Evolutionary conservation across 768 basidiomycete genomes (phyloP), one percentile per base, ranked within the genome.

Genomic region (Pleurotus eryngii): DNA sequence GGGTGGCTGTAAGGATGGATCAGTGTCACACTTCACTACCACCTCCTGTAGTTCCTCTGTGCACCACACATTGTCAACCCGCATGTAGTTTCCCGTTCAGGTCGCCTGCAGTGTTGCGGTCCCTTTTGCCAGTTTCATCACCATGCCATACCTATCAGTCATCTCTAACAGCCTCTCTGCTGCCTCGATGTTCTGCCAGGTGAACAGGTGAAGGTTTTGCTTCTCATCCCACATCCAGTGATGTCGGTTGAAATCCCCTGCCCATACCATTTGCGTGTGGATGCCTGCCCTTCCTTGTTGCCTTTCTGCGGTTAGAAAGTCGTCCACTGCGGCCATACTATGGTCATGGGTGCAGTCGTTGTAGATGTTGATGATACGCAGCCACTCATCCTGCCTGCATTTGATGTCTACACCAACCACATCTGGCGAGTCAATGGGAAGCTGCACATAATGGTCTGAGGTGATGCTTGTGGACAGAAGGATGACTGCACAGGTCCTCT

Each of bases 211-310:
- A 0, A 27, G 4, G 57, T 77, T 74, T 0, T 55, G 4, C 0
- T 51, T 30, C 1, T 67, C 61, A n/a, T 79, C 76, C 76, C 77
- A 78, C 3, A 68, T 38, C 0, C 70, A 68, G 61, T 75, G 72
- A 55, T 77, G 20, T 20, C 20, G 20, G 20, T 20, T 20, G 20
- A 20, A 20, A 20, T 20, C 20, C 20, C 20, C 20, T 0, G 64
- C 40, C 70, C 67, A 70, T 1, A 74, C n/a, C 20, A 20, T 20
- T 20, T 2, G 20, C 20, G 20, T 2, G 20, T 20, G 20, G 20
- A 20, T 20, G 20, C 20, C 20, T 20, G 20, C 20, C 20, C 20
- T 20, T 2, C 20, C 20, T 20, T 20, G 20, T 20, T 20, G 20
- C 20, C 20, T 60, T 20, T 20, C 20, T 20, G 20, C 20, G 20